Conservation (phyloP, 179 eudicot species). For the Gypsophila paniculata region DNA sequence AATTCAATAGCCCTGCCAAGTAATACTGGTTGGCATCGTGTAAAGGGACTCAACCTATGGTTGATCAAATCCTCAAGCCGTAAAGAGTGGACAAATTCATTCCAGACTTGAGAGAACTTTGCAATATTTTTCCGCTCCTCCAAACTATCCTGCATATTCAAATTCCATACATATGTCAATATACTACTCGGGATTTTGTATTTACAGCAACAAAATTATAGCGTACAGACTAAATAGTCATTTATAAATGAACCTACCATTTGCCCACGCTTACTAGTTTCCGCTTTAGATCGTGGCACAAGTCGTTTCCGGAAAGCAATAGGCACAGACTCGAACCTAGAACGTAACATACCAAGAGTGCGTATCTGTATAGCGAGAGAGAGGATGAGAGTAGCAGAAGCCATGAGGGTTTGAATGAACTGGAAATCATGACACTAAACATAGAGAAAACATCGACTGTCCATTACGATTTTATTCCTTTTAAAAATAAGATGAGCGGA, state of each 20-base stretch:
- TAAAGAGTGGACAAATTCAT: slow-evolving; percentile 80
- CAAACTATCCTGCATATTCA: slow-evolving; percentile 40
- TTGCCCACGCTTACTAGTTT: slow-evolving; percentile 29
- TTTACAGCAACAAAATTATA: slow-evolving; percentile 7
- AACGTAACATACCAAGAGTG: slow-evolving; percentile 94
- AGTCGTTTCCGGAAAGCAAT: slow-evolving; percentile 73
- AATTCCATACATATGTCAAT: slow-evolving; percentile 14
- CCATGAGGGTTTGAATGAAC: slow-evolving; percentile 3
- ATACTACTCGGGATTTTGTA: neutral
- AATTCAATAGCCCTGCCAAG: neutral
- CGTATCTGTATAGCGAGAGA: slow-evolving; percentile 49
- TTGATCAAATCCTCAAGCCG: slow-evolving; percentile 86
- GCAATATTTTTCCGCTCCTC: slow-evolving; percentile 67
- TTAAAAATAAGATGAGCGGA: neutral
- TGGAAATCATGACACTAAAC: neutral
- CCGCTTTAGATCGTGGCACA: slow-evolving; percentile 59
- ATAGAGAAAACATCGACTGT: slow-evolving; percentile 9
- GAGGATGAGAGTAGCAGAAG: slow-evolving; percentile 7
- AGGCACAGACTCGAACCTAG: slow-evolving; percentile 93
- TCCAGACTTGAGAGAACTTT: slow-evolving; percentile 96
- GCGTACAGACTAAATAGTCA: slow-evolving; percentile 3
- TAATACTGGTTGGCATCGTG: slow-evolving; percentile 15
- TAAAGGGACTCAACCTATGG: slow-evolving; percentile 53
- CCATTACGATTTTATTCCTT: neutral
- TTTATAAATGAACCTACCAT: slow-evolving; percentile 38